A percentile compares a stretch with the other conserved stretches of the same genome.
Evolutionary conservation across 2,329 filamentous ascomycete species (phyloP).

Genomic region (Colletotrichum simmondsii): DNA sequence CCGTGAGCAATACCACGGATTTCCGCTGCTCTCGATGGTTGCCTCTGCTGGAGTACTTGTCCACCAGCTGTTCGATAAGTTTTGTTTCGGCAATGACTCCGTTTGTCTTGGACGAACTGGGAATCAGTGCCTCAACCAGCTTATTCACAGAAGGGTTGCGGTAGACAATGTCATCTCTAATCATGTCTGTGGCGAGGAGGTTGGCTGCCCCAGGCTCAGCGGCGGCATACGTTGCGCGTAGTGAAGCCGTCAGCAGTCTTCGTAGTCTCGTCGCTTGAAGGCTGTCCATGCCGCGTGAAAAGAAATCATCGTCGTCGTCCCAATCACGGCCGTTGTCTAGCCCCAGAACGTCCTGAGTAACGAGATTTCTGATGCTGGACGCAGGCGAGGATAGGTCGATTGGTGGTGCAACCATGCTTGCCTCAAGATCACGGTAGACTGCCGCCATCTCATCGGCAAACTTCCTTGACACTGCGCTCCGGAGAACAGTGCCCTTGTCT

Average conservation of each 20-base stretch:
- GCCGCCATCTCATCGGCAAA: slow-evolving; percentile 37
- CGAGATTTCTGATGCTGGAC: too few relatives aligned
- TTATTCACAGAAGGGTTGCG: slow-evolving; percentile 32
- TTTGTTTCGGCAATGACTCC: background rate
- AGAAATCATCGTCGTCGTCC: too few relatives aligned
- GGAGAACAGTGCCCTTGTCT: slow-evolving; percentile 39
- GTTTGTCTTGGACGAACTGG: slow-evolving; percentile 1
- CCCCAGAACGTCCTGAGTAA: too few relatives aligned
- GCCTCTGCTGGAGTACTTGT: slow-evolving; percentile 11
- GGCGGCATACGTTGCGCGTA: too few relatives aligned
- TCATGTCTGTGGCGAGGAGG: too few relatives aligned
- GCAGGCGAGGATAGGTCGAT: too few relatives aligned
- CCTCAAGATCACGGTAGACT: slow-evolving; percentile 35
- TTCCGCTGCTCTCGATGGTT: background rate
- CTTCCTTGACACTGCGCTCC: slow-evolving; percentile 36
- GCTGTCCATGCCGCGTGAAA: too few relatives aligned
- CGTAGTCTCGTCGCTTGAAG: too few relatives aligned
- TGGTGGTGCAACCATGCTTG: too few relatives aligned
- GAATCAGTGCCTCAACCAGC: slow-evolving; percentile 25
- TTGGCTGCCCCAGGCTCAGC: too few relatives aligned
- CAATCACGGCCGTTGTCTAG: too few relatives aligned
- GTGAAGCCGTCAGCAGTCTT: too few relatives aligned
- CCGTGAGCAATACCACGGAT: slow-evolving; percentile 36
- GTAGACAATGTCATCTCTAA: slow-evolving; percentile 25
- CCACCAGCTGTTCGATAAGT: background rate